These are phyloP conservation scores for Posidonia oceanica DNA, from an alignment of 116 monocot genomes.

Conservation along the genomic window DNA sequence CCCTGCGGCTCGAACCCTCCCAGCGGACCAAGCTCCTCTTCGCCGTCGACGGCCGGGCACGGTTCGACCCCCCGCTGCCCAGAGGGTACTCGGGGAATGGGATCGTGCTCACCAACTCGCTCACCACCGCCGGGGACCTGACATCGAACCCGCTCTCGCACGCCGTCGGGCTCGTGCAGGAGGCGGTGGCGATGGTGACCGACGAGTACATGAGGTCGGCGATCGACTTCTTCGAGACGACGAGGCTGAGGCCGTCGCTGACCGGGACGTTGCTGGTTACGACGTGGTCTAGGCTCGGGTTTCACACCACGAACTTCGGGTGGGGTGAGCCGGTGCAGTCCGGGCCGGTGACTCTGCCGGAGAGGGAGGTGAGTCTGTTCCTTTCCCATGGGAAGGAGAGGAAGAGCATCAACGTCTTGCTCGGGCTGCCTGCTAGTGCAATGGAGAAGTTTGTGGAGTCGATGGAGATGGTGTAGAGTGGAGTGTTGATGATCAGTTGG, in stretches of 20 bases:
- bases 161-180: conserved; percentile 48
- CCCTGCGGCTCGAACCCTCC: conserved; percentile 30
- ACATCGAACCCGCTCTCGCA: conserved; percentile 27
- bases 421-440: conserved; percentile 56
- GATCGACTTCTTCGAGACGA: conserved; percentile 77
- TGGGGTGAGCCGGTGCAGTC: conserved; percentile 69
- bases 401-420: conserved; percentile 69
- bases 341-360: conserved; percentile 71
- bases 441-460: conserved; percentile 59
- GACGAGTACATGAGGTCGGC: conserved; percentile 78
- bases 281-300: conserved; percentile 69
- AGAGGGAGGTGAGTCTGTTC: conserved; percentile 80
- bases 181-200: conserved; percentile 51
- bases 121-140: conserved; percentile 44
- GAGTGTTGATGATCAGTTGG: too few species aligned
- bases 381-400: conserved; percentile 67
- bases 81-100: conserved; percentile 82
- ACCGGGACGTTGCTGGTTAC: conserved; percentile 59
- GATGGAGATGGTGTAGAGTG: conserved; percentile 4
- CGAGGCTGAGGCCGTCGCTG: conserved; percentile 52
- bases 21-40: conserved; percentile 76
- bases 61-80: conserved; percentile 63
- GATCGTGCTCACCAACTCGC: conserved; percentile 68
- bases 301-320: conserved; percentile 71
- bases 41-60: conserved; percentile 63